Percentiles rank a stretch among this genome's conserved stretches.
Conservation (phyloP, 306 rosid genomes). For the Delonix regia region DNA sequence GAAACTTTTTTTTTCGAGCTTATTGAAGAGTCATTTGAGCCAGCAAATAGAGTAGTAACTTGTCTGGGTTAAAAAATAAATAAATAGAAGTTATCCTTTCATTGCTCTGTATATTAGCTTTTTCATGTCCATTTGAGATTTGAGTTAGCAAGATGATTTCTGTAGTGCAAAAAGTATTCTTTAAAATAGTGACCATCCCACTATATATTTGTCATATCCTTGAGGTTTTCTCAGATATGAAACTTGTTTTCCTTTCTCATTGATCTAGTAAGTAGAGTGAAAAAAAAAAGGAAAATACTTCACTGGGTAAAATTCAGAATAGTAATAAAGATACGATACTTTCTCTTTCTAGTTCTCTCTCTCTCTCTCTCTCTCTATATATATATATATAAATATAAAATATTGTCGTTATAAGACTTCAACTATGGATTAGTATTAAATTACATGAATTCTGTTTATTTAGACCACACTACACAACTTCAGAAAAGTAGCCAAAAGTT, state of each 20-base stretch:
- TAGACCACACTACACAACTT: background rate
- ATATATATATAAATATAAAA: too few relatives aligned
- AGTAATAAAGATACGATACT: background rate
- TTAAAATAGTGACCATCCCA: too few relatives aligned
- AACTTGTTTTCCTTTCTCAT: too few relatives aligned
- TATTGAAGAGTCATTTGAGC: background rate
- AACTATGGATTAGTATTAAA: background rate
- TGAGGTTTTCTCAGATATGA: too few relatives aligned
- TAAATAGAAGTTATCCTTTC: background rate
- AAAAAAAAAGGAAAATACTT: too few relatives aligned
- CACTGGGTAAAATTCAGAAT: background rate
- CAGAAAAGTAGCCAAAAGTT: background rate
- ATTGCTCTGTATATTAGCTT: background rate
- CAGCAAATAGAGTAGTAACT: conserved; percentile 11
- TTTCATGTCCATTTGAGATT: too few relatives aligned
- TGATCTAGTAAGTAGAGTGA: too few relatives aligned
- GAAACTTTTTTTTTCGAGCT: conserved; percentile 14
- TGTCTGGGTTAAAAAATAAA: background rate
- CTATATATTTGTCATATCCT: too few relatives aligned
- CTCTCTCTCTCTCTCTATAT: too few relatives aligned
- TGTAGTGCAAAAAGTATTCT: too few relatives aligned
- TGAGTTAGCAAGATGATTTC: background rate
- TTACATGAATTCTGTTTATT: background rate
- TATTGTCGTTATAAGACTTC: background rate
- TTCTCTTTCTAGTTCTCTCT: background rate